A percentile compares a stretch with the other conserved stretches of the same genome.
These are phyloP conservation scores for Aquilaria malaccensis DNA, from an alignment of 345 rosid species.

Conservation along the genomic window DNA sequence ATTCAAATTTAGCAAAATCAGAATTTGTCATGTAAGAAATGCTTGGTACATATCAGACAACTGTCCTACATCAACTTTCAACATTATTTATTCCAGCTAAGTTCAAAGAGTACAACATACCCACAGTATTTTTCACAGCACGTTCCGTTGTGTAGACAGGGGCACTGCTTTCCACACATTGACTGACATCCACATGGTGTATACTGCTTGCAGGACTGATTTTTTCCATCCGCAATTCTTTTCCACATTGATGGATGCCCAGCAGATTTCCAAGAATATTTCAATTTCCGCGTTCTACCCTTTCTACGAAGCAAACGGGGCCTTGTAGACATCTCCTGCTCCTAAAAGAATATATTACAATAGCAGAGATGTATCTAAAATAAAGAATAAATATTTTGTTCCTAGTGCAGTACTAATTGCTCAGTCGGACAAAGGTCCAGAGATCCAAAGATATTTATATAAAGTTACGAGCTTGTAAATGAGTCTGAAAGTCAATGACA, in stretches of 20 bases:
- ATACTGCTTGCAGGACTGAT: conserved; percentile 58
- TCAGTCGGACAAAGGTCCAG: too few species aligned
- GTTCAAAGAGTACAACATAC: conserved; percentile 38
- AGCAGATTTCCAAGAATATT: conserved; percentile 83
- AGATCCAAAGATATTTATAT: too few species aligned
- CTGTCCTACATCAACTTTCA: not conserved
- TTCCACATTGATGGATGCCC: conserved; percentile 75
- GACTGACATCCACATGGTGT: conserved; percentile 88
- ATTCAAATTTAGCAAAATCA: not conserved
- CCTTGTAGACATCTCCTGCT: conserved; percentile 60
- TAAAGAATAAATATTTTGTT: too few species aligned
- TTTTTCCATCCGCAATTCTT: conserved; percentile 55
- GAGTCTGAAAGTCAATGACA: too few species aligned
- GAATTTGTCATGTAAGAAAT: not conserved
- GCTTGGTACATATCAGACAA: not conserved
- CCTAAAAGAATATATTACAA: conserved; percentile 29
- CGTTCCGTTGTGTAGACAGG: conserved; percentile 61
- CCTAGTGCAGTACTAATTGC: too few species aligned
- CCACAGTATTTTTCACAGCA: conserved; percentile 98
- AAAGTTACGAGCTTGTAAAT: too few species aligned
- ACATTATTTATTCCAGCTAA: conserved; percentile 2
- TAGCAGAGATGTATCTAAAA: too few species aligned
- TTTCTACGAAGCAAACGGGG: conserved; percentile 47
- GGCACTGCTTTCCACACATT: conserved; percentile 76
- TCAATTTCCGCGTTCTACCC: conserved; percentile 77